These are phyloP conservation scores for Penicillium sp. DNA, from an alignment of 2,329 filamentous ascomycete species.

Conservation along the genomic window DNA sequence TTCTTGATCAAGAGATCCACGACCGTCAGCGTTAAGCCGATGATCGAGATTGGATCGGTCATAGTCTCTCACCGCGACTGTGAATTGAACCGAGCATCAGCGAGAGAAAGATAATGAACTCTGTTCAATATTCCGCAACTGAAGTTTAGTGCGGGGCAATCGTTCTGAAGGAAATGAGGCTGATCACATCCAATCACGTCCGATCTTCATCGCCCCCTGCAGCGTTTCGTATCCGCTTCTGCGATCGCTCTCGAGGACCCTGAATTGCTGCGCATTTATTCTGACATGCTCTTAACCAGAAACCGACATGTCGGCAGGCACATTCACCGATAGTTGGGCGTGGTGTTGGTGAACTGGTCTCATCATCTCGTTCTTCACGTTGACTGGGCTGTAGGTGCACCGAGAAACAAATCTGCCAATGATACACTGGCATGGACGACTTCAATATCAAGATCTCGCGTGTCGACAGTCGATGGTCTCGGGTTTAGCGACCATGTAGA, in stretches of 20 bases:
- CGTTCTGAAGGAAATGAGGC: too few relatives aligned
- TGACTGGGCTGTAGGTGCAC: too few relatives aligned
- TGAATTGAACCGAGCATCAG: too few relatives aligned
- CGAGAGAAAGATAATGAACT: too few relatives aligned
- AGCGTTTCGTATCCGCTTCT: not conserved
- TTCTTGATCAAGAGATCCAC: conserved; percentile 6
- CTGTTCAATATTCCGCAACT: too few relatives aligned
- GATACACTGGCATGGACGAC: conserved; percentile 8
- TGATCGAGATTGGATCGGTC: conserved; percentile 6
- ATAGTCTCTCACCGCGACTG: too few relatives aligned
- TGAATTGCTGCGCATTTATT: too few relatives aligned
- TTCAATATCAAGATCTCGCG: conserved; percentile 8
- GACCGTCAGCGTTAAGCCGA: conserved; percentile 2
- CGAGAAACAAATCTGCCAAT: conserved; percentile 5
- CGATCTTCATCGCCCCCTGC: not conserved
- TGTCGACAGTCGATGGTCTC: conserved; percentile 10
- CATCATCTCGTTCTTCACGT: too few relatives aligned
- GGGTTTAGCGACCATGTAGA: conserved; percentile 9
- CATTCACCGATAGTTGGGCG: conserved; percentile 6
- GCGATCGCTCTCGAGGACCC: too few relatives aligned
- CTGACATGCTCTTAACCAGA: too few relatives aligned
- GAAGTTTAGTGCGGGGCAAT: too few relatives aligned
- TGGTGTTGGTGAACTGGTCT: not conserved
- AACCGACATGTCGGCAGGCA: conserved; percentile 1
- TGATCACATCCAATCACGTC: conserved; percentile 1